Evolutionary conservation across 176 grass and related monocot genomes (phyloP).

Genomic region (Avena eriantha): DNA sequence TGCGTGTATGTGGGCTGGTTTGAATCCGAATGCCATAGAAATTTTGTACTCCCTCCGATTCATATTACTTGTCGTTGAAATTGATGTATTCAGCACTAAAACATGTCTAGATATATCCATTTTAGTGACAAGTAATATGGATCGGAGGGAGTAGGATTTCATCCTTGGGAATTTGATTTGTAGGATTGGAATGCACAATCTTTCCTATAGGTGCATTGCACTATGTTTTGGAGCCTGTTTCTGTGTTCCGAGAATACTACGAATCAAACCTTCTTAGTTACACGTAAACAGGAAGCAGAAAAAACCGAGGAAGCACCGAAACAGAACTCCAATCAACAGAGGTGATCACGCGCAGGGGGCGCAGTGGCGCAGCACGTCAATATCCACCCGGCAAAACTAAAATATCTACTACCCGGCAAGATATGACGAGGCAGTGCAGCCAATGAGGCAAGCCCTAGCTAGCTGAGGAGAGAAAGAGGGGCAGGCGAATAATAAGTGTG

Average conservation of each 20-base stretch:
- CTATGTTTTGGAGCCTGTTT: too few species aligned
- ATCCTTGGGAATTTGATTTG: too few species aligned
- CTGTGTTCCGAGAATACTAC: too few species aligned
- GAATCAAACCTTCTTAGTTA: not conserved
- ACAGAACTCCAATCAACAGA: not conserved
- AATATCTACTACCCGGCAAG: not conserved
- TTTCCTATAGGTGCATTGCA: too few species aligned
- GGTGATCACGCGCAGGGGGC: not conserved
- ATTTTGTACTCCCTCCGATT: too few species aligned
- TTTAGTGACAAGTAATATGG: too few species aligned
- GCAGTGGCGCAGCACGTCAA: not conserved
- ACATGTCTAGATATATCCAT: too few species aligned
- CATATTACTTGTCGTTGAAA: too few species aligned
- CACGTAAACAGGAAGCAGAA: not conserved
- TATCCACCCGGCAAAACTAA: not conserved
- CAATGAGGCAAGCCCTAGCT: not conserved
- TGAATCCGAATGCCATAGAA: too few species aligned
- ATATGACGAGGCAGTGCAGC: conserved; percentile 8
- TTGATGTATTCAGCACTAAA: too few species aligned
- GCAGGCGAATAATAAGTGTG: not conserved
- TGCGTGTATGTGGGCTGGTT: not conserved
- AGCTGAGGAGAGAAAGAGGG: not conserved
- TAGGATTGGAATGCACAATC: too few species aligned
- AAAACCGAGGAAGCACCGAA: not conserved
- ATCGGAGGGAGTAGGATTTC: too few species aligned